phyloP scores from a whole-genome alignment of 805 yeast genomes.

The Candida andamanensis region DNA sequence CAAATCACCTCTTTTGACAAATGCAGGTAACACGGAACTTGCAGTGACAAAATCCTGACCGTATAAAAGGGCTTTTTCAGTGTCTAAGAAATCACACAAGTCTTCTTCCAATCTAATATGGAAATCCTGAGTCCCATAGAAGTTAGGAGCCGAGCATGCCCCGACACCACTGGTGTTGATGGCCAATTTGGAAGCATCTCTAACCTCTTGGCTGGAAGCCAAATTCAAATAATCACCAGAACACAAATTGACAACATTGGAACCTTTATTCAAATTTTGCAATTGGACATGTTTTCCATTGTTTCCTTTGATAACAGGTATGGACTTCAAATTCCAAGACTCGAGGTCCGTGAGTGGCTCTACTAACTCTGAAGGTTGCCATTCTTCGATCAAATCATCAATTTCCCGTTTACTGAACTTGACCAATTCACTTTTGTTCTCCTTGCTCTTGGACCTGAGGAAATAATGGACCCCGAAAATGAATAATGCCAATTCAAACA shows the following conservation, averaged over 20 bases:
- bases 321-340: slow-evolving; percentile 54
- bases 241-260: slow-evolving; percentile 57
- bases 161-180: slow-evolving; percentile 85
- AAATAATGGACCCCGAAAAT: slow-evolving; percentile 83
- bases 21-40: slow-evolving; percentile 86
- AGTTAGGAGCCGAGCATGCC: slow-evolving; percentile 97
- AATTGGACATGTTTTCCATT: slow-evolving; percentile 39
- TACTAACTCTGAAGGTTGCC: slow-evolving; percentile 88
- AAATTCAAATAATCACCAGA: slow-evolving; percentile 69
- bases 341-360: slow-evolving; percentile 47
- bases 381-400: slow-evolving; percentile 79
- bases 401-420: slow-evolving; percentile 58
- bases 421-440: slow-evolving; percentile 66
- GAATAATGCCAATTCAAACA: slow-evolving; percentile 71
- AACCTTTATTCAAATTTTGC: slow-evolving; percentile 9
- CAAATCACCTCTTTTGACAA: slow-evolving; percentile 91
- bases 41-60: slow-evolving; percentile 91
- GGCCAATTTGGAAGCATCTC: slow-evolving; percentile 49
- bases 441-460: slow-evolving; percentile 69
- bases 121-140: slow-evolving; percentile 91
- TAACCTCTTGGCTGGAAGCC: slow-evolving; percentile 43
- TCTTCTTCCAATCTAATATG: slow-evolving; percentile 77
- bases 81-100: slow-evolving; percentile 67
- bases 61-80: slow-evolving; percentile 76
- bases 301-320: slow-evolving; percentile 60